Conservation (phyloP, 73 alveolate genomes). For the Paramecium biaurelia region DNA sequence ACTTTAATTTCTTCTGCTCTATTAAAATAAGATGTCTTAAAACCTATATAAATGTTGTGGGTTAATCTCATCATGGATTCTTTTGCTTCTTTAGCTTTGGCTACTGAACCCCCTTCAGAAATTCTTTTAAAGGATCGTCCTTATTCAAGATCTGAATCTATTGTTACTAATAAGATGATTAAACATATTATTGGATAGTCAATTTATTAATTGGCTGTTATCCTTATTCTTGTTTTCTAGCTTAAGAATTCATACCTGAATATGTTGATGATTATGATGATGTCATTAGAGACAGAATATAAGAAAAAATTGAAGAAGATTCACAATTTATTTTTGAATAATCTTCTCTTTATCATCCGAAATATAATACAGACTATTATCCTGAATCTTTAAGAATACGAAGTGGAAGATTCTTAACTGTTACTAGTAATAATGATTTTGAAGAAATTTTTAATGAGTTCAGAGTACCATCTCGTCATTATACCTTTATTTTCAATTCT, state of each 20-base stretch:
- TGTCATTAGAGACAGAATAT: conserved; percentile 64
- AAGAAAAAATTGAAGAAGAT: conserved; percentile 73
- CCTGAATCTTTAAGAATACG: not conserved
- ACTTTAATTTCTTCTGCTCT: conserved; percentile 90
- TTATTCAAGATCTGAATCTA: conserved; percentile 86
- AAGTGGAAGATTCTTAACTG: conserved; percentile 68
- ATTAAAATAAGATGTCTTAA: conserved; percentile 84
- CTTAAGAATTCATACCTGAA: conserved; percentile 82
- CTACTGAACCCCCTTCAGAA: conserved; percentile 95
- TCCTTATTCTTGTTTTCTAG: conserved; percentile 74
- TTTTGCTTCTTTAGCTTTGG: conserved; percentile 92
- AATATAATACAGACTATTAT: conserved; percentile 17
- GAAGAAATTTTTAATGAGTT: conserved; percentile 58
- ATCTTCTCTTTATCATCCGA: conserved; percentile 13
- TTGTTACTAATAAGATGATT: conserved; percentile 90
- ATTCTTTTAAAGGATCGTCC: conserved; percentile 83
- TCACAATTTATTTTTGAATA: not conserved
- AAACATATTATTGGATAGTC: conserved; percentile 87
- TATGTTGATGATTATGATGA: conserved; percentile 64
- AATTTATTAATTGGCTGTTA: conserved; percentile 74
- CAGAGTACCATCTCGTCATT: not conserved
- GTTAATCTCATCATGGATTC: conserved; percentile 96
- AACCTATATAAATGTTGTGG: conserved; percentile 84
- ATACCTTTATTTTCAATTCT: not conserved
- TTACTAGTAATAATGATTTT: conserved; percentile 72